Percentiles rank a stretch among this genome's conserved stretches.
These are phyloP conservation scores for Naematelia encephala DNA, from an alignment of 768 basidiomycete species.

Conservation along the genomic window DNA sequence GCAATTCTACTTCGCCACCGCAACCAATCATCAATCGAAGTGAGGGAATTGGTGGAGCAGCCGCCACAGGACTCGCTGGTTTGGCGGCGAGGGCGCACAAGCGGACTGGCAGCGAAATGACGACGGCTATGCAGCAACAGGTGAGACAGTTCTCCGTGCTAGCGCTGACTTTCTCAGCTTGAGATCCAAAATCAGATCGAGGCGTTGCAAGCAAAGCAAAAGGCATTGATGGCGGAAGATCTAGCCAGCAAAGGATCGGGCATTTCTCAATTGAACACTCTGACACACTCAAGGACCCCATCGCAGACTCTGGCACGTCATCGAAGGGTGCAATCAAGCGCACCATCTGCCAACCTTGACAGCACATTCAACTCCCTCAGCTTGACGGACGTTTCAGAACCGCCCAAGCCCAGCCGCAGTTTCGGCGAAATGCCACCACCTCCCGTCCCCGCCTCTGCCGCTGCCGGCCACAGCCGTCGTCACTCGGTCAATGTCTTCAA, in stretches of 20 bases:
- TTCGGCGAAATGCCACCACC: conserved; percentile 42
- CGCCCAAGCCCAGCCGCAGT: conserved; percentile 10
- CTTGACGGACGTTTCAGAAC: conserved; percentile 5
- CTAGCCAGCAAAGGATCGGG: conserved; percentile 15
- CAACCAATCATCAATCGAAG: conserved; percentile 26
- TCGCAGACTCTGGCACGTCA: conserved; percentile 32
- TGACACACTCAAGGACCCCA: conserved; percentile 33
- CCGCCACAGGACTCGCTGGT: conserved; percentile 48
- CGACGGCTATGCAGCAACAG: conserved; percentile 78
- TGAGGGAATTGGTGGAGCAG: conserved; percentile 39
- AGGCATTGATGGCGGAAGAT: conserved; percentile 46
- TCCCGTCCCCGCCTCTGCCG: conserved; percentile 29
- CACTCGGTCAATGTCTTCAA: conserved; percentile 47
- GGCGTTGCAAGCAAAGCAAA: conserved; percentile 49
- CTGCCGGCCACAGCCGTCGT: conserved; percentile 33
- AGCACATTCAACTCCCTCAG: conserved; percentile 3
- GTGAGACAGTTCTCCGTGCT: conserved; percentile 52
- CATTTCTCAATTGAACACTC: conserved; percentile 6
- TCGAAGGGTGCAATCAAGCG: conserved; percentile 38
- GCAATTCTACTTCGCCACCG: conserved; percentile 7
- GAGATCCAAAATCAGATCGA: conserved; percentile 51
- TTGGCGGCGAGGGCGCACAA: conserved; percentile 50
- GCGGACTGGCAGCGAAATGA: conserved; percentile 62
- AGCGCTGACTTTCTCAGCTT: conserved; percentile 33
- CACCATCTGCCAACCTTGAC: conserved; percentile 21